These are phyloP conservation scores for Platismatia glauca DNA, from an alignment of 495 filamentous ascomycete genomes.

Conservation along the genomic window DNA sequence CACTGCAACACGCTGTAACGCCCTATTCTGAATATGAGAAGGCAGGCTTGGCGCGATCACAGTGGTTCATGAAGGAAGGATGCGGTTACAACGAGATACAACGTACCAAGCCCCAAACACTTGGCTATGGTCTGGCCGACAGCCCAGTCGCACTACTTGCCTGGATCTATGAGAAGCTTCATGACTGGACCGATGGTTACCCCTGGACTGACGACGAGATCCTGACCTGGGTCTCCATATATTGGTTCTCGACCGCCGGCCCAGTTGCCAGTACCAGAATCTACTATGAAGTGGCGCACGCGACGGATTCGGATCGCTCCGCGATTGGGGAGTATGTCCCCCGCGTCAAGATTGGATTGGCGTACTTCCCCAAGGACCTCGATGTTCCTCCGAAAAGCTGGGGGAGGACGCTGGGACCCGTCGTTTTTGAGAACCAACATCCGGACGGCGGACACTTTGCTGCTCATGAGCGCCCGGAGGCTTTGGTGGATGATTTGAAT, in stretches of 20 bases:
- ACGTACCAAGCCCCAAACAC: slow-evolving; percentile 56
- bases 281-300: slow-evolving; percentile 45
- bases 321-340: slow-evolving; percentile 27
- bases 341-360: slow-evolving; percentile 46
- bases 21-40: slow-evolving; percentile 32
- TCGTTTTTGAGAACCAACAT: slow-evolving; percentile 48
- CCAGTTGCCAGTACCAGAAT: slow-evolving; percentile 48
- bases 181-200: slow-evolving; percentile 58
- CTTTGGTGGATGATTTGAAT: slow-evolving; percentile 45
- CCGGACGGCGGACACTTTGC: slow-evolving; percentile 55
- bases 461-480: slow-evolving; percentile 47
- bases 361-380: slow-evolving; percentile 46
- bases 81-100: slow-evolving; percentile 50
- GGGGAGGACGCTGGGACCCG: slow-evolving; percentile 40
- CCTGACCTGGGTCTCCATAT: slow-evolving; percentile 57
- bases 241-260: slow-evolving; percentile 49
- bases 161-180: slow-evolving; percentile 65
- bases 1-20: slow-evolving; percentile 34
- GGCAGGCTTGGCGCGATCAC: slow-evolving; percentile 38
- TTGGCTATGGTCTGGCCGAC: slow-evolving; percentile 48
- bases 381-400: slow-evolving; percentile 41
- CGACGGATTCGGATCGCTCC: slow-evolving; percentile 4
- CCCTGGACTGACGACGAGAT: slow-evolving; percentile 62
- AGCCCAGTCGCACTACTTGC: slow-evolving; percentile 53
- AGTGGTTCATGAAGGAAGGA: slow-evolving; percentile 45